Evolutionary conservation across 2,329 filamentous ascomycete species (phyloP).

Genomic region (Apiospora kogelbergensis): DNA sequence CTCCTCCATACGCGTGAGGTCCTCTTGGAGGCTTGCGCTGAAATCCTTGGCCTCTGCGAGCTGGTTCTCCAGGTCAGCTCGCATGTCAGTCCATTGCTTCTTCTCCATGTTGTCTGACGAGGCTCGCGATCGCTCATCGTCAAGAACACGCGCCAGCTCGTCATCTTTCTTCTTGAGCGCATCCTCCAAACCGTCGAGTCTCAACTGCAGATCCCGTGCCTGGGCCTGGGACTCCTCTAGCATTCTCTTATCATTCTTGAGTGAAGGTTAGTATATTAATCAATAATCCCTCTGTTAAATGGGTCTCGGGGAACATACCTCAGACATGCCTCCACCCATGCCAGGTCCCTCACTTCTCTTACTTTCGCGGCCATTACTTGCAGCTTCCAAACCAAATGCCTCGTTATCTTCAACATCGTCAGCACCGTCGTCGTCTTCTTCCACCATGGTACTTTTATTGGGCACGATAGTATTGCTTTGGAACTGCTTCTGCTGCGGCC

Average conservation of each 20-base stretch:
- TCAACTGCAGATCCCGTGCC: constrained; percentile 71
- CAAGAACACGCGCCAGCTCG: constrained; percentile 60
- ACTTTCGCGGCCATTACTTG: constrained; percentile 33
- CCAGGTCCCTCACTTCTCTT: constrained; percentile 32
- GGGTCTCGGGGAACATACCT: constrained; percentile 30
- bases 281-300: constrained; percentile 13
- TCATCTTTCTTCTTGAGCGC: constrained; percentile 70
- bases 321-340: constrained; percentile 33
- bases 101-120: constrained; percentile 61
- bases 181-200: constrained; percentile 70
- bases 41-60: constrained; percentile 71
- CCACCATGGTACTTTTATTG: constrained; percentile 96
- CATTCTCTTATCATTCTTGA: constrained; percentile 65
- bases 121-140: constrained; percentile 56
- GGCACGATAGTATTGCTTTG: constrained; percentile 96
- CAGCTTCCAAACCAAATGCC: constrained; percentile 59
- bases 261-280: constrained; percentile 15
- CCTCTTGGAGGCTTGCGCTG: constrained; percentile 77
- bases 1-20: constrained; percentile 71
- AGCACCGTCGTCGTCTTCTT: constrained; percentile 80
- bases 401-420: constrained; percentile 60
- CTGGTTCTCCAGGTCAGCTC: constrained; percentile 68
- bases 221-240: constrained; percentile 80
- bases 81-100: constrained; percentile 68
- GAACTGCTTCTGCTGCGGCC: constrained; percentile 83